A percentile compares a stretch with the other conserved stretches of the same genome.
These are phyloP conservation scores for Candida silvatica DNA, from an alignment of 805 yeast genomes.

Conservation along the genomic window DNA sequence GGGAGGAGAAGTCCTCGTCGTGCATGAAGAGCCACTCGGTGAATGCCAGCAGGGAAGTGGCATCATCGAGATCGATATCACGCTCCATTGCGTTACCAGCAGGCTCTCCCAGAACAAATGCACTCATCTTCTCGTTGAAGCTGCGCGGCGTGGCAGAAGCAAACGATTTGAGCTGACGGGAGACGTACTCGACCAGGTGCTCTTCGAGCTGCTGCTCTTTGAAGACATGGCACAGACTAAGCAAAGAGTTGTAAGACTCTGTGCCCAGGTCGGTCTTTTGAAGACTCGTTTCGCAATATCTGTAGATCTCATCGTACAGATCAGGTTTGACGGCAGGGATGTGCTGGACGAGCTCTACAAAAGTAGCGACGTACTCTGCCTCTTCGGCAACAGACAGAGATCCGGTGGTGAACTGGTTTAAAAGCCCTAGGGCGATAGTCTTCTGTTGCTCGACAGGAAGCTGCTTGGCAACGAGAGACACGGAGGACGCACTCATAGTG, in stretches of 20 bases:
- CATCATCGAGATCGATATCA: background rate
- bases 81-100: background rate
- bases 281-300: slow-evolving; percentile 4
- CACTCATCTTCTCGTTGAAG: slow-evolving; percentile 8
- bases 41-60: slow-evolving; percentile 22
- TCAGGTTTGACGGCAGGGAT: slow-evolving; percentile 7
- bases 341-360: slow-evolving; percentile 12
- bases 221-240: slow-evolving; percentile 1
- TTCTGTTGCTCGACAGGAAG: slow-evolving; percentile 7
- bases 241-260: background rate
- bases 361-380: slow-evolving; percentile 9
- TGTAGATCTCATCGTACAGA: slow-evolving; percentile 3
- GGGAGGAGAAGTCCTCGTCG: slow-evolving; percentile 9
- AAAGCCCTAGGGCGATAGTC: slow-evolving; percentile 5
- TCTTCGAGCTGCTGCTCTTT: slow-evolving; percentile 2
- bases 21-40: slow-evolving; percentile 29
- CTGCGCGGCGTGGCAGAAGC: slow-evolving; percentile 1
- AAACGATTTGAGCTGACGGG: slow-evolving; percentile 4
- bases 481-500: slow-evolving; percentile 6
- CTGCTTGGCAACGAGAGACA: slow-evolving; percentile 9
- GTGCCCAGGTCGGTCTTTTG: slow-evolving; percentile 13
- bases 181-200: slow-evolving; percentile 6
- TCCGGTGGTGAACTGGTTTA: slow-evolving; percentile 1
- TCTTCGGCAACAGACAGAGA: background rate
- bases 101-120: background rate